Base-by-base conservation (phyloP, 2,329 filamentous ascomycete species). In the Xylariaceae sp. region DNA sequence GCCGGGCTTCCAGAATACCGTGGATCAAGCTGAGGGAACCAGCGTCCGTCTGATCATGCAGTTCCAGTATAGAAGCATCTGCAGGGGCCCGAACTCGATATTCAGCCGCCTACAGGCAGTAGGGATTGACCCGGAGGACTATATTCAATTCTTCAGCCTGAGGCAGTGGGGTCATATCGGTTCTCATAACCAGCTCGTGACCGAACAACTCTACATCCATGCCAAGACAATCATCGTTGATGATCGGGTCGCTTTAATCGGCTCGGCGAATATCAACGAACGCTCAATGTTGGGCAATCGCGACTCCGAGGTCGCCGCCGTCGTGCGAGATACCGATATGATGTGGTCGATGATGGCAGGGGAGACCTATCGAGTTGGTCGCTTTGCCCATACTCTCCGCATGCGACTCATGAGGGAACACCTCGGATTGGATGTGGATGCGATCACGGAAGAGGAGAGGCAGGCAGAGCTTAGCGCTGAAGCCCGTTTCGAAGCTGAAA, bases 201-300 rank as follows among this genome's bases (percentile, higher is more conserved):
- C 95, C 0, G 95, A 99, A 72, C 95, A 98, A 75, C 83, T 99
- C 10, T 99, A 99, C 71, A 98, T 99, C 54, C 95, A 99, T 69
- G 95, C 95, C 59, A 99, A 99, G 75, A 89, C 89, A 63, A 98
- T 98, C 80, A 84, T 99, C 53, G 93, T 96, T 3, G 95, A 99
- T 72, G 95, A 99, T 69, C 86, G 93, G 32, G 86, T 95, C 55
- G 93, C 89, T 19, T 87, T 99, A 59, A 99, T 99, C 66, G 95
- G 95, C 18, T 98, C 93, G 44, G 95, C 95, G 50, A 99, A 99
- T 71, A 98, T 99, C 79, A 99, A 99, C 67, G 95, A 99, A 74
- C 87, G 95, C 44, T 98, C 93, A 6, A 92, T 98, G 91, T 74
- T 97, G 59, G 95, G 95, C 7, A 89, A 85, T 47, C 86, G 95